phyloP scores from a whole-genome alignment of 2,329 filamentous ascomycete species.

The Magnaporthiopsis poae region DNA sequence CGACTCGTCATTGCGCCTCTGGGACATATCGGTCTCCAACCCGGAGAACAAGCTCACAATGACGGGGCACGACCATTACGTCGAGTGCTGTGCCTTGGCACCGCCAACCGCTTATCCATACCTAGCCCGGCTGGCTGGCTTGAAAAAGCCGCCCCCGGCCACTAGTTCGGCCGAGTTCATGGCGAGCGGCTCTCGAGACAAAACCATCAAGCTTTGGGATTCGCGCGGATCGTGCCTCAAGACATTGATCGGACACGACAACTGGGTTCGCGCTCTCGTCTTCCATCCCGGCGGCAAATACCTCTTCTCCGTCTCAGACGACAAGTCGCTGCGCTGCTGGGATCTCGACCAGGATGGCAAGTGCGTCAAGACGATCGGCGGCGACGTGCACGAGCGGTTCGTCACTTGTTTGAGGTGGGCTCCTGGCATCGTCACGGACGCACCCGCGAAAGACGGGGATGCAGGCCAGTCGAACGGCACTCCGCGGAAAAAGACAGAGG shows the following conservation, averaged over 20 bases:
- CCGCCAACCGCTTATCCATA: conserved; percentile 70
- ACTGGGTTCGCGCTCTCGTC: conserved; percentile 78
- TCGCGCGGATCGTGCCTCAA: conserved; percentile 74
- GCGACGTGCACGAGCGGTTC: conserved; percentile 71
- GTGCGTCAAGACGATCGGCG: conserved; percentile 67
- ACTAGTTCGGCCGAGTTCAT: conserved; percentile 76
- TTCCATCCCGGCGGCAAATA: conserved; percentile 93
- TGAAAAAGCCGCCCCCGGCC: conserved; percentile 70
- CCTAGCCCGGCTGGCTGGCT: conserved; percentile 64
- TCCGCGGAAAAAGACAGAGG: conserved; percentile 38
- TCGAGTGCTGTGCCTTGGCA: conserved; percentile 80
- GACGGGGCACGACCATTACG: conserved; percentile 74
- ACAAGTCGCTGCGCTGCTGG: conserved; percentile 90
- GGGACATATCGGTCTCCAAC: conserved; percentile 64
- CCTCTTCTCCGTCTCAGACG: conserved; percentile 73
- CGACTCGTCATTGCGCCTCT: conserved; percentile 71
- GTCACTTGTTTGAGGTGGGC: conserved; percentile 83
- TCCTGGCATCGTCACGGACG: conserved; percentile 59
- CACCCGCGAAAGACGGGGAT: conserved; percentile 24
- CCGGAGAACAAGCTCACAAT: conserved; percentile 69
- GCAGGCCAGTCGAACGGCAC: conserved; percentile 21
- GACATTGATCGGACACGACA: conserved; percentile 79
- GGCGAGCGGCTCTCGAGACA: conserved; percentile 81
- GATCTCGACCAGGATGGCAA: conserved; percentile 83
- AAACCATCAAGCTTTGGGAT: conserved; percentile 85